A percentile compares a stretch with the other conserved stretches of the same genome.
Conservation (phyloP, 2,329 filamentous ascomycete species). For the Monosporascus ibericus region DNA sequence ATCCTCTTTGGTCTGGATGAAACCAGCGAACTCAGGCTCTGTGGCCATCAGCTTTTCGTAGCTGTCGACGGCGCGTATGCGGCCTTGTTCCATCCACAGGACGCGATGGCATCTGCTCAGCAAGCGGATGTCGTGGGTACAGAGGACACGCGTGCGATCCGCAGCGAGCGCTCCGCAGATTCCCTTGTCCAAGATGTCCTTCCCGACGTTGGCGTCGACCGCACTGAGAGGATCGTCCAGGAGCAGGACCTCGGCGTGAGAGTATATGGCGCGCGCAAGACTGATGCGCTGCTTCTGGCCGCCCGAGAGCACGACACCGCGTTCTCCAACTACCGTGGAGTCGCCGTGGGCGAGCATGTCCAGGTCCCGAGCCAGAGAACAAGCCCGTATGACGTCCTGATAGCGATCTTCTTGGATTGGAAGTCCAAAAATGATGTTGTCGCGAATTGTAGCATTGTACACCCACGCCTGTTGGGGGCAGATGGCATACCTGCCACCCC, state of each 20-base stretch:
- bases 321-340: constrained; percentile 81
- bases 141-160: constrained; percentile 78
- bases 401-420: constrained; percentile 69
- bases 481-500: constrained; percentile 73
- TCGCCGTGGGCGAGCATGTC: constrained; percentile 84
- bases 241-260: constrained; percentile 55
- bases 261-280: constrained; percentile 72
- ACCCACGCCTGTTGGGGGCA: constrained; percentile 96
- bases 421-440: constrained; percentile 86
- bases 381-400: constrained; percentile 69
- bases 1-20: constrained; percentile 36
- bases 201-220: constrained; percentile 60
- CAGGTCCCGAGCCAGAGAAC: constrained; percentile 73
- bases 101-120: constrained; percentile 62
- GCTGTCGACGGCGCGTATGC: constrained; percentile 55
- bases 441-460: constrained; percentile 74
- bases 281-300: constrained; percentile 91
- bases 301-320: constrained; percentile 86
- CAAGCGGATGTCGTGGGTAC: constrained; percentile 69
- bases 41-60: constrained; percentile 58
- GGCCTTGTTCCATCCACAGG: constrained; percentile 59
- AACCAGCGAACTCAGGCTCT: constrained; percentile 49
- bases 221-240: constrained; percentile 62
- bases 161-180: constrained; percentile 72
- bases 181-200: constrained; percentile 79